phyloP scores from a whole-genome alignment of 805 yeast genomes.

The Candida cerambycidarum region DNA sequence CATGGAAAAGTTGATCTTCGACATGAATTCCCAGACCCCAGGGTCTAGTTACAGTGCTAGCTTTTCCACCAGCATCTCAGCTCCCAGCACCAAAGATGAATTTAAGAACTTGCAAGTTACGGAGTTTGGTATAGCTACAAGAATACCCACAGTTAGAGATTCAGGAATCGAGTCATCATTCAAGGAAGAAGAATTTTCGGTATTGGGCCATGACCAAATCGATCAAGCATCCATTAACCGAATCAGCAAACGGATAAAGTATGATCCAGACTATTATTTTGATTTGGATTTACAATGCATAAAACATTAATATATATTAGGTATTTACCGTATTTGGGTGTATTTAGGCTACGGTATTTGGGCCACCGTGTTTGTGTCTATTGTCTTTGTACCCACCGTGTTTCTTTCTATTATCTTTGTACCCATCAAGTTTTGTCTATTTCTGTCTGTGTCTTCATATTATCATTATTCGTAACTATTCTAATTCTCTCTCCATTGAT shows the following conservation, averaged over 20 bases:
- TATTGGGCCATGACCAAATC: not conserved
- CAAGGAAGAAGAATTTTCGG: slow-evolving; percentile 7
- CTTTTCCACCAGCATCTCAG: not conserved
- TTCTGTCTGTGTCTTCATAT: too few relatives aligned
- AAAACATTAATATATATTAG: not conserved
- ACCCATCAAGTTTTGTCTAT: too few relatives aligned
- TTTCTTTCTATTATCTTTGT: too few relatives aligned
- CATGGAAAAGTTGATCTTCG: not conserved
- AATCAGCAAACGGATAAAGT: slow-evolving; percentile 1
- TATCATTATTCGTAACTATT: too few relatives aligned
- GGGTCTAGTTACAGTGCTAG: not conserved
- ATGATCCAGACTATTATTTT: slow-evolving; percentile 12
- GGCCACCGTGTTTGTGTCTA: too few relatives aligned
- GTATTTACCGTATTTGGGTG: too few relatives aligned
- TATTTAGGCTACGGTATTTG: too few relatives aligned
- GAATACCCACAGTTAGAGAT: slow-evolving; percentile 8
- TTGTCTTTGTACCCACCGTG: too few relatives aligned
- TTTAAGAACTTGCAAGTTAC: not conserved
- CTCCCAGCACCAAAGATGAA: not conserved
- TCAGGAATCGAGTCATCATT: slow-evolving; percentile 8
- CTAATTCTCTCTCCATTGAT: slow-evolving; percentile 97
- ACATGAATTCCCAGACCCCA: not conserved
- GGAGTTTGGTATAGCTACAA: slow-evolving; percentile 8
- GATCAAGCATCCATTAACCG: slow-evolving; percentile 10
- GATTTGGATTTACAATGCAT: slow-evolving; percentile 4